phyloP scores from a whole-genome alignment of 768 basidiomycete genomes.

The Russula brevipes region DNA sequence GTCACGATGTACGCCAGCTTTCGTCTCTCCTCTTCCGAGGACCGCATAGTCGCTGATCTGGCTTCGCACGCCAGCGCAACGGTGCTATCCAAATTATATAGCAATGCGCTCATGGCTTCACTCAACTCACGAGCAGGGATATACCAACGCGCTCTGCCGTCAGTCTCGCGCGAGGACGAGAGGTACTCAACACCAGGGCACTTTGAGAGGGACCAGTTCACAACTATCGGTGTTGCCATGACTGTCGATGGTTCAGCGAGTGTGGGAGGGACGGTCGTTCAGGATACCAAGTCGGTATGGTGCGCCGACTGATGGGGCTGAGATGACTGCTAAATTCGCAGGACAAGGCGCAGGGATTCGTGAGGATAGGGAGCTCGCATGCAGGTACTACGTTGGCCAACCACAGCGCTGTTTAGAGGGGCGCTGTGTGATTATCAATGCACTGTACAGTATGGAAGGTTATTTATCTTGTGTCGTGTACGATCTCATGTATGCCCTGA shows the following conservation, averaged over 20 bases:
- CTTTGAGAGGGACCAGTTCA: not conserved
- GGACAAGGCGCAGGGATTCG: not conserved
- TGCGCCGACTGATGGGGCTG: not conserved
- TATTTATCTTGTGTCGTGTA: not conserved
- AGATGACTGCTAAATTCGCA: not conserved
- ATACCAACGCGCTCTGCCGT: not conserved
- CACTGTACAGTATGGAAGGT: not conserved
- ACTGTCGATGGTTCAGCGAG: not conserved
- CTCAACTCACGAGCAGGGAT: conserved; percentile 3
- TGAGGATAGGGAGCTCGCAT: not conserved
- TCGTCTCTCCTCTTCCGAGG: not conserved
- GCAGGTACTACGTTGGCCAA: not conserved
- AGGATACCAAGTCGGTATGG: not conserved
- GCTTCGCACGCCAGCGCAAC: not conserved
- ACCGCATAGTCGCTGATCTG: not conserved
- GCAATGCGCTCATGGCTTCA: conserved; percentile 11
- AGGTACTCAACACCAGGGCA: not conserved
- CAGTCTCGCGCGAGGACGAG: not conserved
- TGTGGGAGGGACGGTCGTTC: not conserved
- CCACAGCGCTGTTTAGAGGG: not conserved
- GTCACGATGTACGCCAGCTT: not conserved
- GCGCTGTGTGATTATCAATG: not conserved
- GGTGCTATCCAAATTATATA: conserved; percentile 10
- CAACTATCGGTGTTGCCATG: not conserved
- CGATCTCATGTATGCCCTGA: too few relatives aligned